These are phyloP conservation scores for Penicillium herquei DNA, from an alignment of 495 filamentous ascomycete species.

Conservation along the genomic window DNA sequence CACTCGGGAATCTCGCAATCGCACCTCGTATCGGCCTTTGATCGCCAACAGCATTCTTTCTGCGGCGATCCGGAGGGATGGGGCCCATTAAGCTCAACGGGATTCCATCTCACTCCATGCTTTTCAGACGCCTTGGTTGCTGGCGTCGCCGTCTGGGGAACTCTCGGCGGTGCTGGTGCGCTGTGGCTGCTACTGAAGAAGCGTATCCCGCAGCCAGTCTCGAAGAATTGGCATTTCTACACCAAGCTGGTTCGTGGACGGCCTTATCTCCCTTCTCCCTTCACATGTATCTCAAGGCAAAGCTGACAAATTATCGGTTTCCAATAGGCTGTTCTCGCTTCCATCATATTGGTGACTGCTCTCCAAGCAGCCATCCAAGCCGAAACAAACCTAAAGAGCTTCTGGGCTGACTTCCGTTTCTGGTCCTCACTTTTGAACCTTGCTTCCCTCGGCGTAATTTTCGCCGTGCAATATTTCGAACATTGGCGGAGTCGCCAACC, in stretches of 20 bases:
- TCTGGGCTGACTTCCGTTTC: slow-evolving; percentile 83
- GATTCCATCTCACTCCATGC: slow-evolving; percentile 95
- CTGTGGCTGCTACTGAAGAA: slow-evolving; percentile 73
- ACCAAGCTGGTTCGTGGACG: slow-evolving; percentile 70
- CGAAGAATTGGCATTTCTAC: slow-evolving; percentile 95
- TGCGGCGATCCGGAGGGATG: slow-evolving; percentile 90
- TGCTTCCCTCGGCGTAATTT: slow-evolving; percentile 76
- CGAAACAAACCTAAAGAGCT: slow-evolving; percentile 63
- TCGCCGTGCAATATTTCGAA: slow-evolving; percentile 87
- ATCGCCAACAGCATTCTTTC: slow-evolving; percentile 58
- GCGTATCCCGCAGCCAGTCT: slow-evolving; percentile 56
- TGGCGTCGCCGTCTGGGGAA: slow-evolving; percentile 70
- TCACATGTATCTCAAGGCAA: neutral
- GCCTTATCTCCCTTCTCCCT: neutral
- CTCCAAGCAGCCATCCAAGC: slow-evolving; percentile 79
- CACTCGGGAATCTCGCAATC: slow-evolving; percentile 31
- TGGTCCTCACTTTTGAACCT: slow-evolving; percentile 80
- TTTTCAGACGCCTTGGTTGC: slow-evolving; percentile 87
- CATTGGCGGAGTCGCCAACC: slow-evolving; percentile 85
- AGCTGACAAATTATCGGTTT: slow-evolving; percentile 29
- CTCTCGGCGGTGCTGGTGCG: slow-evolving; percentile 72
- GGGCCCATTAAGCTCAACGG: slow-evolving; percentile 80
- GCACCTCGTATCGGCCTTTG: slow-evolving; percentile 27
- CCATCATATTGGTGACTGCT: slow-evolving; percentile 63
- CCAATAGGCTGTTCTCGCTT: slow-evolving; percentile 68